Percentiles rank a stretch among this genome's conserved stretches.
phyloP scores from a whole-genome alignment of 1,284 basidiomycete genomes.

The Austroboletus novae-zelandiae region DNA sequence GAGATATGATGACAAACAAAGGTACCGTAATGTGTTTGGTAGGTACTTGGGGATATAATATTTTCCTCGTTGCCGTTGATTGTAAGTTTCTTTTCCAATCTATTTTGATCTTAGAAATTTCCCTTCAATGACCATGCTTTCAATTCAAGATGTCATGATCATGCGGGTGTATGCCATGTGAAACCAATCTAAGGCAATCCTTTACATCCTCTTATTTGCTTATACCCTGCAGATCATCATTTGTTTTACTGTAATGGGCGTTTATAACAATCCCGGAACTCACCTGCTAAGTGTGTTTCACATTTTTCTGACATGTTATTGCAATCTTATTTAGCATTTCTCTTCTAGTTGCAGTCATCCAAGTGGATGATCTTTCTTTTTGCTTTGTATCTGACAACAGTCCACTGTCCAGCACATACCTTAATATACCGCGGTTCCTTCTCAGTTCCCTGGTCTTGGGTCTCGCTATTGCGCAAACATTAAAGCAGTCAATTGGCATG shows the following conservation, averaged over 20 bases:
- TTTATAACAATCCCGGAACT: not conserved
- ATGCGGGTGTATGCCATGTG: no score
- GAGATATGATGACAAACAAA: not conserved
- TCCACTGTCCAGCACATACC: not conserved
- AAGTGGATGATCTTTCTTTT: not conserved
- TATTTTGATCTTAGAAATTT: not conserved
- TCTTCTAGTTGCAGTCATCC: not conserved
- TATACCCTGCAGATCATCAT: not conserved
- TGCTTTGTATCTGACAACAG: not conserved
- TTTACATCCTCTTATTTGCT: not conserved
- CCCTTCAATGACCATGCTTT: no score
- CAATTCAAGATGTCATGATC: constrained; percentile 11
- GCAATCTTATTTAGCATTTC: not conserved
- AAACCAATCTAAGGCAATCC: not conserved
- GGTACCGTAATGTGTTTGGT: constrained; percentile 3
- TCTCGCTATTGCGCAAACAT: no score
- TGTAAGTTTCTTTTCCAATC: constrained; percentile 1
- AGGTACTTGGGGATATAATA: constrained; percentile 9
- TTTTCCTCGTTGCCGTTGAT: constrained; percentile 13
- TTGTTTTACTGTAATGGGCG: not conserved
- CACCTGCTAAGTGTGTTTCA: no score
- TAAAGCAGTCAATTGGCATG: no score
- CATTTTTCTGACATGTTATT: no score
- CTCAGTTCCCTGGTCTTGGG: no score
- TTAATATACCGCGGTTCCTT: no score